Evolutionary conservation across 176 grass and related monocot genomes (phyloP), one percentile per base, ranked within the genome.

Genomic region (Pontederia paniculata): DNA sequence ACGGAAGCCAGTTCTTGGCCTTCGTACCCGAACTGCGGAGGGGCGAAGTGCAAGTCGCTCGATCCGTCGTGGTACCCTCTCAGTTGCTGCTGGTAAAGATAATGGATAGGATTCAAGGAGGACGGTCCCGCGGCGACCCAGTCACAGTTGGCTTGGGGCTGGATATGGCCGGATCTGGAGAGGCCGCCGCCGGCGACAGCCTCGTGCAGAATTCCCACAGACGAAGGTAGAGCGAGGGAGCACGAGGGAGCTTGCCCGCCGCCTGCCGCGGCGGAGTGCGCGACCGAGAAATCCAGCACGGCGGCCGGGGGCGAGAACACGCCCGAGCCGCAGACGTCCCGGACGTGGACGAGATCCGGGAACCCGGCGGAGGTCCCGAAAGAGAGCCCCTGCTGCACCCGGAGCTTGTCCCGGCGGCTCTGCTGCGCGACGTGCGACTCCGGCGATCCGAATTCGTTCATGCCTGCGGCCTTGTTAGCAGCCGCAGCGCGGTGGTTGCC

Each of bases 361-460:
- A 37, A 37, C 28, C 5, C 28, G 3, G 28, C 5, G 28, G 28
- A 37, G 28, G 28, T 2, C 5, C 28, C 28, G 28, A 37, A 37
- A 37, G 28, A 37, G 28, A 37, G 28, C 28, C 28, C 28, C 28
- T 37, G 28, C 23, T 60, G 57, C 16, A 60, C 8, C 21, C 74
- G 74, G 52, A 83, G 74, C 80, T 78, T 78, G 45, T 83, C 80
- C 13, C 80, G 70, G n/a, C 80, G 80, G 52, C 52, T 78, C 52
- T 77, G 75, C 50, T 83, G 80, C 14, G 80, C 80, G 52, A 83
- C 75, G 70, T 83, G 80, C 43, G 44, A 17, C 9, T 62, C 77
- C 15, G 60, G 14, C 23, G 60, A 20, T 55, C 43, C 13, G 19
- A 44, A 16, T 28, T 9, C 12, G 14, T 7, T 44, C n/a, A 17